These are phyloP conservation scores for Bruguiera parviflora DNA, from an alignment of 345 rosid genomes.

Conservation along the genomic window DNA sequence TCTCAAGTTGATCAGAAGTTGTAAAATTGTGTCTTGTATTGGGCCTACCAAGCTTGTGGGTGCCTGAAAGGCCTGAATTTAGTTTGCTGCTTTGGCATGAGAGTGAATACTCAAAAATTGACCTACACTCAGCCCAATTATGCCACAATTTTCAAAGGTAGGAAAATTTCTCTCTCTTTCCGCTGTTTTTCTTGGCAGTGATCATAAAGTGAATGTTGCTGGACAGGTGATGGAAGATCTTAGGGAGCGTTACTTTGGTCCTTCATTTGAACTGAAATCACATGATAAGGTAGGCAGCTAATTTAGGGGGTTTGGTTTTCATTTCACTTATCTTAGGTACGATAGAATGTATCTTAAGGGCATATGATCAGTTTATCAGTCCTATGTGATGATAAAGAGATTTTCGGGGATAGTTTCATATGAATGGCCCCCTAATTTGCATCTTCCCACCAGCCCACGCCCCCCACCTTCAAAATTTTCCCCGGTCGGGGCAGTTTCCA, in stretches of 20 bases:
- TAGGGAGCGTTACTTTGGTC: conserved; percentile 91
- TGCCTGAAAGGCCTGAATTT: not conserved
- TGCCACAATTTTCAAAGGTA: no score
- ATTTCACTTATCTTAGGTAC: not conserved
- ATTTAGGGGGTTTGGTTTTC: not conserved
- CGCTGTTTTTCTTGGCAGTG: not conserved
- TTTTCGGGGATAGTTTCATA: not conserved
- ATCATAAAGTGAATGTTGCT: conserved; percentile 6
- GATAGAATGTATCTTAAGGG: not conserved
- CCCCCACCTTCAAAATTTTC: not conserved
- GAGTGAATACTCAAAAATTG: not conserved
- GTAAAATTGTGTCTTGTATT: not conserved
- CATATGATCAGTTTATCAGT: not conserved
- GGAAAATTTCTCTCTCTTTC: not conserved
- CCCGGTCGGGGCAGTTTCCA: not conserved
- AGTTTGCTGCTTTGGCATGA: not conserved
- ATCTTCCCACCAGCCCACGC: no score
- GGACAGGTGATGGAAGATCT: conserved; percentile 70
- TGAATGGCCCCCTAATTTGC: not conserved
- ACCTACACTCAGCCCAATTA: no score
- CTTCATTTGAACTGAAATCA: conserved; percentile 67
- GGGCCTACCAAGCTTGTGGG: not conserved
- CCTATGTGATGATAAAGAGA: not conserved
- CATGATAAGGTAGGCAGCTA: conserved; percentile 65
- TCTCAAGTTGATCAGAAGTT: not conserved